Evolutionary conservation across 2,329 filamentous ascomycete species (phyloP).

Genomic region (Chrysosphaeria jannelii): DNA sequence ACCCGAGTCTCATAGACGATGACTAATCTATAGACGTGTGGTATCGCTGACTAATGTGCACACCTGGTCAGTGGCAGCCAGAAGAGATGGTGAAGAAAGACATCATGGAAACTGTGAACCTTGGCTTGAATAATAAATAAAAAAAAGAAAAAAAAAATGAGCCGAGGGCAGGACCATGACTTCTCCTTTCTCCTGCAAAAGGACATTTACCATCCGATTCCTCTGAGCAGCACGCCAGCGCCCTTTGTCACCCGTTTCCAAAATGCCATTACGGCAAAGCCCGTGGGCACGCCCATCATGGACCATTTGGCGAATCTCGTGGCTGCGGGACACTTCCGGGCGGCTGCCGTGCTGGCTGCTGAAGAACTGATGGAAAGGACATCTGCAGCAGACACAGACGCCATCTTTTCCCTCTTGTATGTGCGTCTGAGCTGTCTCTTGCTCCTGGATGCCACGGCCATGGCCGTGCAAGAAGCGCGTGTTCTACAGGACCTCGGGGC

Average conservation of each 20-base stretch:
- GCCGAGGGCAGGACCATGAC: constrained; percentile 26
- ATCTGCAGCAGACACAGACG: constrained; percentile 13
- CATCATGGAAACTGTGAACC: too few species aligned
- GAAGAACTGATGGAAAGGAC: constrained; percentile 28
- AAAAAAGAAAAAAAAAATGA: too few species aligned
- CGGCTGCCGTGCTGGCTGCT: constrained; percentile 38
- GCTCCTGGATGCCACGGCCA: constrained; percentile 38
- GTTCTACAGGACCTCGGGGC: constrained; percentile 30
- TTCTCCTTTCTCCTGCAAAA: constrained; percentile 55
- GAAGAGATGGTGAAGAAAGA: too few species aligned
- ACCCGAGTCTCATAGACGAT: too few species aligned
- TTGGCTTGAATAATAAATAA: too few species aligned
- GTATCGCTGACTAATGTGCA: too few species aligned
- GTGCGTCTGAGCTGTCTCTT: constrained; percentile 57
- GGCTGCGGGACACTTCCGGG: constrained; percentile 44
- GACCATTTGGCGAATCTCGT: constrained; percentile 24
- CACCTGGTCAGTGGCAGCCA: too few species aligned
- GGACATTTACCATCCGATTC: constrained; percentile 58
- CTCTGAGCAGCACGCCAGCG: constrained; percentile 24
- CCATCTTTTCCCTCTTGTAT: constrained; percentile 51
- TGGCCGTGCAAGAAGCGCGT: constrained; percentile 37
- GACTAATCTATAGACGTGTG: too few species aligned
- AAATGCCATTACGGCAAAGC: constrained; percentile 15
- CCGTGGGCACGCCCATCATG: not conserved
- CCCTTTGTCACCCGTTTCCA: constrained; percentile 42